A percentile compares a stretch with the other conserved stretches of the same genome.
These are phyloP conservation scores for Scedosporium minutisporum DNA, from an alignment of 2,329 filamentous ascomycete species.

Conservation along the genomic window DNA sequence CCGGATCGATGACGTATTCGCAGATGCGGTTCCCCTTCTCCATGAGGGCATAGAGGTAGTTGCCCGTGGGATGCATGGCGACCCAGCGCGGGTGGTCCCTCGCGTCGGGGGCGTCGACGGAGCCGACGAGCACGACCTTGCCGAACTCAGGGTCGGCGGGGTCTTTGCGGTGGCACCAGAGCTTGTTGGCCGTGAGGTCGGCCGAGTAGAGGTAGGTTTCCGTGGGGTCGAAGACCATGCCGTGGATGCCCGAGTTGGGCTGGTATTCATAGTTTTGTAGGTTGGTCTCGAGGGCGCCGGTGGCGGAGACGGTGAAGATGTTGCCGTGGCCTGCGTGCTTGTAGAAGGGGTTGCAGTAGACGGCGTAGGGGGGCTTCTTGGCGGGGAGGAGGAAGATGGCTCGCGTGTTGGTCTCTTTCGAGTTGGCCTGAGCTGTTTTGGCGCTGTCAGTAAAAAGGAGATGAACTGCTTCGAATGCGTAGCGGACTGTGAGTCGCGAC, in stretches of 20 bases:
- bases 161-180: slow-evolving; percentile 72
- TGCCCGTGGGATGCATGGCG: slow-evolving; percentile 67
- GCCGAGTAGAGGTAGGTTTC: slow-evolving; percentile 72
- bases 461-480: background rate
- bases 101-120: slow-evolving; percentile 58
- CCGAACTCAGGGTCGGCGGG: slow-evolving; percentile 35
- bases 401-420: slow-evolving; percentile 66
- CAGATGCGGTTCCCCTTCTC: slow-evolving; percentile 79
- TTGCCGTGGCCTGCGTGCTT: slow-evolving; percentile 74
- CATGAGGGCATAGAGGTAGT: slow-evolving; percentile 79
- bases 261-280: slow-evolving; percentile 67
- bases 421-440: slow-evolving; percentile 53
- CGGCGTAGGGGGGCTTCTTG: slow-evolving; percentile 64
- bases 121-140: slow-evolving; percentile 59
- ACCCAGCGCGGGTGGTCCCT: slow-evolving; percentile 83
- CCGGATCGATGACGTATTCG: slow-evolving; percentile 69
- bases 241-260: slow-evolving; percentile 63
- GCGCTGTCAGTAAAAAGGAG: slow-evolving; percentile 6
- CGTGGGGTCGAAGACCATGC: slow-evolving; percentile 69
- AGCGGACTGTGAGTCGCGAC: slow-evolving; percentile 17
- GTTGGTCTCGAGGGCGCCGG: slow-evolving; percentile 51
- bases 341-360: slow-evolving; percentile 90
- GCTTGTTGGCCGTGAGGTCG: slow-evolving; percentile 66
- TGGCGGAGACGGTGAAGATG: slow-evolving; percentile 53
- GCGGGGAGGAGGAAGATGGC: slow-evolving; percentile 84